Evolutionary conservation across 2,329 filamentous ascomycete genomes (phyloP).

Genomic region (Paraphoma sp.): DNA sequence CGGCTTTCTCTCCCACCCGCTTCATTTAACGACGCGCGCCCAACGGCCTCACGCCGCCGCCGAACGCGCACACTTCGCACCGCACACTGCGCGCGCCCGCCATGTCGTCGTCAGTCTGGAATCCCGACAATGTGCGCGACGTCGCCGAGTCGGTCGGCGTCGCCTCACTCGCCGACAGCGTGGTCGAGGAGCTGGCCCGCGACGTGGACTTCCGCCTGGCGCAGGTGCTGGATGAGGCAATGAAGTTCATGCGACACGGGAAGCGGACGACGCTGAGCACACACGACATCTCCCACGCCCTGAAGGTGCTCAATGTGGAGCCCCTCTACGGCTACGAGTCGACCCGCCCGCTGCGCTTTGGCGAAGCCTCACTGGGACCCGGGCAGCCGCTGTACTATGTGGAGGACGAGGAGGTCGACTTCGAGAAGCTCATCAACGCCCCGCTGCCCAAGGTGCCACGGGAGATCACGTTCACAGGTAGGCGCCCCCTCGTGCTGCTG

Average conservation of each 20-base stretch:
- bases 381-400: constrained; percentile 97
- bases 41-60: constrained; percentile 12
- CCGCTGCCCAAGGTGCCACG: constrained; percentile 92
- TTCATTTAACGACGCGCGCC: constrained; percentile 14
- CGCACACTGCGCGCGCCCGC: constrained; percentile 18
- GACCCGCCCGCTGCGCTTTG: constrained; percentile 85
- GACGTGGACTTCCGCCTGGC: constrained; percentile 96
- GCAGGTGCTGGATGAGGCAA: constrained; percentile 89
- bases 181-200: constrained; percentile 84
- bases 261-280: constrained; percentile 87
- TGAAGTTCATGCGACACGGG: constrained; percentile 94
- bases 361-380: constrained; percentile 90
- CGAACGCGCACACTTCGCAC: constrained; percentile 15
- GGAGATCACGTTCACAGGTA: constrained; percentile 90
- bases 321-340: constrained; percentile 97
- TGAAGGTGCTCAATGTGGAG: constrained; percentile 88
- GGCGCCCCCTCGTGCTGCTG: constrained; percentile 21
- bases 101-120: constrained; percentile 73
- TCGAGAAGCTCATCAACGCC: constrained; percentile 98
- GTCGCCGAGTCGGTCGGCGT: constrained; percentile 97
- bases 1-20: constrained; percentile 13
- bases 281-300: constrained; percentile 85
- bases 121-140: constrained; percentile 92
- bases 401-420: constrained; percentile 97
- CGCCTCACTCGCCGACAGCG: constrained; percentile 78